Evolutionary conservation across 768 basidiomycete species (phyloP), one percentile per base, ranked within the genome.

Genomic region (Cubamyces lactineus): DNA sequence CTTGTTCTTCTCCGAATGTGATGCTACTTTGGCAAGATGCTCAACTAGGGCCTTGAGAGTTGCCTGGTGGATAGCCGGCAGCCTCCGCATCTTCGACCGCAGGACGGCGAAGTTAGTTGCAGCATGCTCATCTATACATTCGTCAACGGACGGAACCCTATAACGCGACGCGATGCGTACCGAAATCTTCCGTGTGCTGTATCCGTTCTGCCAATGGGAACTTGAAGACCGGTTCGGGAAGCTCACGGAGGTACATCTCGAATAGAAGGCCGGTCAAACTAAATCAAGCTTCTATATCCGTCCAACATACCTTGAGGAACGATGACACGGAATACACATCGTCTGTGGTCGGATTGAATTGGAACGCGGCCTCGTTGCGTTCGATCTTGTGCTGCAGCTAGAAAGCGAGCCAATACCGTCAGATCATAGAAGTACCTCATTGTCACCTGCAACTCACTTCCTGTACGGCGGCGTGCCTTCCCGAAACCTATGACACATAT

Each of bases 141-240:
- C 40, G 48, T 41, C 70, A 52, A 11, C 26, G 53, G 28, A 21
- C 50, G 50, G 23, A 15, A 21, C 38, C 16, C 15, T 1, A 9
- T 8, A 41, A 21, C 15, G 23, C 21, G 42, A 17, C 8, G 55
- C 15, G 0, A 17, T 6, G 69, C 77, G 40, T 65, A 92, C 94
- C 88, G 72, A 87, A 75, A 66, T 87, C 86, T 65, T 92, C 89
- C 0, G 87, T 86, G 70, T 94, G 86, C 66, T 93, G 89, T 26
- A 91, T 78, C 21, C 95, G 85, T 67, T 97, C 95, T 62, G 87
- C 83, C 17, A 93, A 75, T 11, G 90, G 80, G 69, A 89, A 90
- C 70, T 77, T 87, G 77, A 97, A 96, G 19, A 97, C 80, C 3
- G 95, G 92, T 69, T 97, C 95, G 1, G 94, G 93, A 16, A 97